Base-by-base conservation (phyloP, 225 moss, liverwort and hornwort species). In the Physcomitrium patens region DNA sequence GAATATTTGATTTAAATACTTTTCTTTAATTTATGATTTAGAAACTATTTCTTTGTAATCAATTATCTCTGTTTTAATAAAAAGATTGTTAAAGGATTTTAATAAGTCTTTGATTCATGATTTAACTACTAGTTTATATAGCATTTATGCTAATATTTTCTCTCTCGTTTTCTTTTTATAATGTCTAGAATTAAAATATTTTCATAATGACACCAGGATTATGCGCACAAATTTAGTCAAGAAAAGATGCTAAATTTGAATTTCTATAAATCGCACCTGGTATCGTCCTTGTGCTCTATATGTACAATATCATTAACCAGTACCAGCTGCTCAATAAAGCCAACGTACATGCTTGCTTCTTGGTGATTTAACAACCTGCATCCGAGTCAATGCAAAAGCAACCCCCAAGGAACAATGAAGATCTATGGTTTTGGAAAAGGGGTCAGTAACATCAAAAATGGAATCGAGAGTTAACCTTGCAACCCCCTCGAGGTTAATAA, bases 301-400 rank as follows among this genome's bases (percentile, higher is more conserved):
- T 78, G 27, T 70, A 70, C 82, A 69, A 47, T 4, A 45, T 59
- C 16, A 62, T 45, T 65, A 47, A 65, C 24, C 23, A 70, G 48
- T 59, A 41, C 28, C 59, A 82, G 59, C 60, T 65, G 47, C 64
- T 58, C 59, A 69, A 55, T 12, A 60, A 43, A 4, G 12, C 22
- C 67, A 73, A 37, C 18, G 47, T 14, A 19, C 24, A 17, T 48
- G 71, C 65, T 71, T 71, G 2, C 2, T 64, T 24, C 23, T 64
- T 47, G 18, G 44, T 57, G 23, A 19, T 70, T 57, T 17, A 16
- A 14, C 58, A 59, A 56, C 2, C 48, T 65, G 58, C 51, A 51
- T 41, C 56, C 26, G 42, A 19, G 37, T 23, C 52, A 52, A 12
- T 19, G 5, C 67, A 61, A 66, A 47, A 67, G 19, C 65, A 61